Base-by-base conservation (phyloP, 2,329 filamentous ascomycete genomes). In the Venturia carpophila region DNA sequence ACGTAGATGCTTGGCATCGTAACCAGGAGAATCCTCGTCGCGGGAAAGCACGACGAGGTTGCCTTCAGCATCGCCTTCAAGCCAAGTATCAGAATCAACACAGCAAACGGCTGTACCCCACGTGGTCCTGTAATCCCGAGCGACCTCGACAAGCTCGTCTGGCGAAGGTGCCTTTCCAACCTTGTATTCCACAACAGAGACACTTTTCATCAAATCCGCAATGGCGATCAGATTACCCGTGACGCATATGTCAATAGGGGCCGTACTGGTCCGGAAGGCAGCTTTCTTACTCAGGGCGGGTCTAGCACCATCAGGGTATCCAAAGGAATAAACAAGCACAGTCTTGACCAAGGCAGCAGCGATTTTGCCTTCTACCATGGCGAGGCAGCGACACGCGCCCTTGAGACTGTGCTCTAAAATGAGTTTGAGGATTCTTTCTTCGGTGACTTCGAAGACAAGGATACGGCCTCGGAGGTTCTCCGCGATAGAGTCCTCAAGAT, bases 271-370 rank as follows among this genome's bases (percentile, higher is more conserved):
- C 15, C 92, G 85, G 74, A 92, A 96, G 1, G 86, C 85, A 0
- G 90, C 89, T 19, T 89, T 73, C 73, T 90, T 93, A 62, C 82
- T 80, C 11, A 97, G 80, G 56, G 80, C 69, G 4, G 79, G 79
- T 5, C 80, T 64, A 81, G 85, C 68, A 75, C 80, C 37, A 70
- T 84, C 66, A 75, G 80, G 21, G 82, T 86, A 71, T 77, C 84
- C 76, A 65, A 86, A 75, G 58, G 79, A 76, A 74, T 83, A 87
- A 34, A 87, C 75, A n/a, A 86, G 82, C 60, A 87, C 87, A 0
- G 92, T 96, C 77, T 97, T 97, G 66, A 91, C 87, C n/a, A 97
- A 80, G 0, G 89, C 92, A 1, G 91, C 91, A 27, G 97, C 88
- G 61, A 99, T 88, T 67, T 88, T 87, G 66, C 88, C 88, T 68